A percentile compares a stretch with the other conserved stretches of the same genome.
phyloP scores from a whole-genome alignment of 148 eudicot species.

The Cornus florida region DNA sequence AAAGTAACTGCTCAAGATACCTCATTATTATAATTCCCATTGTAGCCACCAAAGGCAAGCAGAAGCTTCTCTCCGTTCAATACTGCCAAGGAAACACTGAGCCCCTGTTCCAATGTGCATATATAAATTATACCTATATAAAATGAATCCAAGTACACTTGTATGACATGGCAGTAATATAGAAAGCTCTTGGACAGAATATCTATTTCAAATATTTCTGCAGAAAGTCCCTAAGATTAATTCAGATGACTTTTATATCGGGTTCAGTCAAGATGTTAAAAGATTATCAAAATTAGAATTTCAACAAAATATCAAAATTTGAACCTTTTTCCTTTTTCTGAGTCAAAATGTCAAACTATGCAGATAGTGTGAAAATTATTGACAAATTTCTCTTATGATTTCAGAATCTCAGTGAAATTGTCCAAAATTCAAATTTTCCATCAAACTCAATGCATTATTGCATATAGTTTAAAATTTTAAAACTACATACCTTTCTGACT shows the following conservation, averaged over 20 bases:
- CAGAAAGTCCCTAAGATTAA: not conserved
- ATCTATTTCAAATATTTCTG: not conserved
- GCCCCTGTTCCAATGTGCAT: slow-evolving; percentile 59
- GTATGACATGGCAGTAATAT: not conserved
- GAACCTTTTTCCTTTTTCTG: not conserved
- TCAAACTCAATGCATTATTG: not conserved
- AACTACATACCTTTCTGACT: not conserved
- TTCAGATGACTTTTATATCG: not conserved
- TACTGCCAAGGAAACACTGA: slow-evolving; percentile 59
- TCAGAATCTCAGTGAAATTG: not conserved
- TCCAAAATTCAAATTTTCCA: not conserved
- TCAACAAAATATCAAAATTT: not conserved
- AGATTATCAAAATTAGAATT: no score
- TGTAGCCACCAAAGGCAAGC: slow-evolving; percentile 96
- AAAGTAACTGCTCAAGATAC: slow-evolving; percentile 31
- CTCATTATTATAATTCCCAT: slow-evolving; percentile 93
- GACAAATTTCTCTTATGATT: not conserved
- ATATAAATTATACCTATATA: not conserved
- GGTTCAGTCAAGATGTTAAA: not conserved
- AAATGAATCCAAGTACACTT: not conserved
- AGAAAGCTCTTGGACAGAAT: not conserved
- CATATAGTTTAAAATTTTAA: no score
- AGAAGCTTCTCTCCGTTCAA: slow-evolving; percentile 62
- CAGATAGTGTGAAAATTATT: not conserved
- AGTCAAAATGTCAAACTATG: not conserved